A percentile compares a stretch with the other conserved stretches of the same genome.
Evolutionary conservation across 345 rosid species (phyloP).

Genomic region (Citrus inodora): DNA sequence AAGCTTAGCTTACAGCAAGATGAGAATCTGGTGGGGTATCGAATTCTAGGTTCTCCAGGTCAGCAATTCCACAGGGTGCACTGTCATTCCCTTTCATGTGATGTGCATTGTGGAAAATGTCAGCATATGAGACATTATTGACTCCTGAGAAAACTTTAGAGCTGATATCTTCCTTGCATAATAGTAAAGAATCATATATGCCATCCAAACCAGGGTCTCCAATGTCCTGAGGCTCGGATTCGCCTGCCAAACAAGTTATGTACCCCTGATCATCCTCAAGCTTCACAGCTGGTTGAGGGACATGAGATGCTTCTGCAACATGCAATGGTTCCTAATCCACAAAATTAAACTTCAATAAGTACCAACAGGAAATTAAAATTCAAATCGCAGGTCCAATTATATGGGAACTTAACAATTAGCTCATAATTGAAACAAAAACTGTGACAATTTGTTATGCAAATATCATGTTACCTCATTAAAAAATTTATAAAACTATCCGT

Average conservation of each 20-base stretch:
- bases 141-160: conserved; percentile 30
- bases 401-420: not conserved
- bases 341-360: not conserved
- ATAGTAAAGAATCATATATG: conserved; percentile 41
- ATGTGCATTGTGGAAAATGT: not conserved
- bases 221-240: conserved; percentile 45
- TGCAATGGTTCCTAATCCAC: conserved; percentile 35
- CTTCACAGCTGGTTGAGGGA: conserved; percentile 6
- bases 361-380: not conserved
- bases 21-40: conserved; percentile 74
- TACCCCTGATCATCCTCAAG: conserved; percentile 24
- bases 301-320: conserved; percentile 28
- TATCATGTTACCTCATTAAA: not conserved
- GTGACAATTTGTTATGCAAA: not conserved
- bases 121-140: conserved; percentile 21
- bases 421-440: not conserved
- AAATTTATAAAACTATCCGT: not conserved
- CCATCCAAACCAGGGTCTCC: conserved; percentile 37
- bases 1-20: conserved; percentile 50
- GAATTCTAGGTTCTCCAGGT: conserved; percentile 63
- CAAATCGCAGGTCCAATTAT: not conserved
- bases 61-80: conserved; percentile 44
- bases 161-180: conserved; percentile 46
- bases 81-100: conserved; percentile 20
- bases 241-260: conserved; percentile 54